Percentiles rank a stretch among this genome's conserved stretches.
Conservation (phyloP, 176 grass and related monocot species). For the Hordeum marinum region DNA sequence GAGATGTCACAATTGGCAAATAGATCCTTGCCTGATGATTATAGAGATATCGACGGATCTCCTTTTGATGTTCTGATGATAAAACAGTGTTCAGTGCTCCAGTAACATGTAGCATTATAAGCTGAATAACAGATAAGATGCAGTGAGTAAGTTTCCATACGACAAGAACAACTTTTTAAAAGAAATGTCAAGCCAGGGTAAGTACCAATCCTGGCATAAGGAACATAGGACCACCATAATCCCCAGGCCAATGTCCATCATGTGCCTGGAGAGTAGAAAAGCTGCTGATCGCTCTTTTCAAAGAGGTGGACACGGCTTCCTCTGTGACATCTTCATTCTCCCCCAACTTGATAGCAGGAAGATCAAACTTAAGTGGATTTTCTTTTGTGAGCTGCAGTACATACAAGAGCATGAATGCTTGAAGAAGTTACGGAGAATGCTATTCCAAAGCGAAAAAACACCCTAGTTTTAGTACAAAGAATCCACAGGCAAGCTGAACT, state of each 20-base stretch:
- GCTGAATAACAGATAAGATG: slow-evolving; percentile 35
- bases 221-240: slow-evolving; percentile 89
- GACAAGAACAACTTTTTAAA: not conserved
- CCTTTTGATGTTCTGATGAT: slow-evolving; percentile 63
- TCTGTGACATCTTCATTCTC: slow-evolving; percentile 72
- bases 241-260: slow-evolving; percentile 88
- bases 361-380: slow-evolving; percentile 63
- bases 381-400: slow-evolving; percentile 60
- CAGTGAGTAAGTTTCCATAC: slow-evolving; percentile 9
- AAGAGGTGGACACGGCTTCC: slow-evolving; percentile 43
- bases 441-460: not conserved
- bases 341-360: slow-evolving; percentile 53
- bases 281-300: slow-evolving; percentile 60
- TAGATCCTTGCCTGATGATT: slow-evolving; percentile 71
- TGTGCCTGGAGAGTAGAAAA: slow-evolving; percentile 72
- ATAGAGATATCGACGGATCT: slow-evolving; percentile 85
- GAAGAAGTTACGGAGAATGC: not conserved
- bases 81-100: slow-evolving; percentile 68
- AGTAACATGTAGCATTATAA: slow-evolving; percentile 66
- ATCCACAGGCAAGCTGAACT: not conserved
- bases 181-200: not conserved
- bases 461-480: not conserved
- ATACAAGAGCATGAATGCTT: not conserved
- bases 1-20: not conserved
- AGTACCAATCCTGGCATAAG: slow-evolving; percentile 85